Conservation (phyloP, 352 stramenopile species). For the Globisporangium cederbergense region DNA sequence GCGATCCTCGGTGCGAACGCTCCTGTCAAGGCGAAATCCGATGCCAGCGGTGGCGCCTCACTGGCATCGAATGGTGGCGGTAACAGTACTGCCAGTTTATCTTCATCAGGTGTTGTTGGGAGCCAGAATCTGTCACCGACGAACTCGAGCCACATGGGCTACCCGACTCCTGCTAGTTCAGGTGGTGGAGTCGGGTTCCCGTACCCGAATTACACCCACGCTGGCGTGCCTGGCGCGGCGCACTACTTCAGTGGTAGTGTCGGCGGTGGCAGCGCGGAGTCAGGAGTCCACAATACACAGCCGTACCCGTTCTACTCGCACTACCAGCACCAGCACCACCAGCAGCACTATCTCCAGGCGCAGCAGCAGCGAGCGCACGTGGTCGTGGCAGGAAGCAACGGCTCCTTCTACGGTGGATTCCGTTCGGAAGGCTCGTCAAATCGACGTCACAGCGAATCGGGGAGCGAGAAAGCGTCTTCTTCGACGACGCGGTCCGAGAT, state of each 20-base stretch:
- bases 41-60: slow-evolving; percentile 14
- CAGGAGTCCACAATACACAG: slow-evolving; percentile 7
- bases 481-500: slow-evolving; percentile 59
- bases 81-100: neutral
- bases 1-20: slow-evolving; percentile 58
- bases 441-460: slow-evolving; percentile 66
- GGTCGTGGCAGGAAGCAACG: slow-evolving; percentile 7
- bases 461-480: slow-evolving; percentile 40
- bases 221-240: slow-evolving; percentile 14
- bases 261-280: slow-evolving; percentile 6
- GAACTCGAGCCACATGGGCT: slow-evolving; percentile 21
- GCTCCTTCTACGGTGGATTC: slow-evolving; percentile 1
- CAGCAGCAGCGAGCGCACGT: slow-evolving; percentile 27
- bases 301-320: slow-evolving; percentile 21
- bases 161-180: slow-evolving; percentile 7
- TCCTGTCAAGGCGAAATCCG: slow-evolving; percentile 50
- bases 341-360: slow-evolving; percentile 23
- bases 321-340: slow-evolving; percentile 25
- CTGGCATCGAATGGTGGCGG: neutral
- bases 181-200: slow-evolving; percentile 11
- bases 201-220: slow-evolving; percentile 20
- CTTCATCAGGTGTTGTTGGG: slow-evolving; percentile 2
- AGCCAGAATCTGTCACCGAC: slow-evolving; percentile 16
- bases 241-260: slow-evolving; percentile 16
- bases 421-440: slow-evolving; percentile 30